These are phyloP conservation scores for Trypanosoma avium DNA, from an alignment of 208 protist genomes.

Conservation along the genomic window DNA sequence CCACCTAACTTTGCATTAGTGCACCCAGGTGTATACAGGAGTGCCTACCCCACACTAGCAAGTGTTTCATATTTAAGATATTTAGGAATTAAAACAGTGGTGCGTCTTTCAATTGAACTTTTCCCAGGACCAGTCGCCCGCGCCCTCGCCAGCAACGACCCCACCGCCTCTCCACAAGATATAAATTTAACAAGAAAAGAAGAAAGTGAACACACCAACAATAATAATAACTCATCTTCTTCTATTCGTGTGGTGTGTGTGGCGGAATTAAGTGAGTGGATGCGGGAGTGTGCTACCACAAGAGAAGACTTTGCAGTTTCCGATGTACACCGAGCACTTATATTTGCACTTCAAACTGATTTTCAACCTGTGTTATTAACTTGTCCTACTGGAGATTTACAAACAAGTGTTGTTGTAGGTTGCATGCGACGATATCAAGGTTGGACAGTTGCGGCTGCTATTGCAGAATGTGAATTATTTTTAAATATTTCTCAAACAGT, in stretches of 20 bases:
- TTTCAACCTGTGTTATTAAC: conserved; percentile 90
- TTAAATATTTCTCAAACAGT: conserved; percentile 38
- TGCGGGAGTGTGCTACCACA: conserved; percentile 42
- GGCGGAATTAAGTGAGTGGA: conserved; percentile 65
- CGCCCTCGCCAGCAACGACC: conserved; percentile 24
- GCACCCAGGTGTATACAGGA: conserved; percentile 75
- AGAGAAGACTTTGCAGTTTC: conserved; percentile 73
- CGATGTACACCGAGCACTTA: conserved; percentile 68
- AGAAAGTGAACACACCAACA: too few species aligned
- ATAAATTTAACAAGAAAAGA: background rate
- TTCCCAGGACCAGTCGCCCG: conserved; percentile 53
- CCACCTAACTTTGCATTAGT: conserved; percentile 84
- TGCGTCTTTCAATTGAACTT: conserved; percentile 79
- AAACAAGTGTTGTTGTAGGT: conserved; percentile 83
- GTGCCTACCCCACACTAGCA: conserved; percentile 72
- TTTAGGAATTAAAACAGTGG: conserved; percentile 78
- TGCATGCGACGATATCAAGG: conserved; percentile 87
- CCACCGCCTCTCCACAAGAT: background rate
- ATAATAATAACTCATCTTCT: background rate
- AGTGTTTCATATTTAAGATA: conserved; percentile 73
- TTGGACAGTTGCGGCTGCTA: conserved; percentile 76
- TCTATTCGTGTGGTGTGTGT: conserved; percentile 59
- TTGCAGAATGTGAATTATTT: conserved; percentile 86
- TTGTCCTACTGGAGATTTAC: conserved; percentile 83
- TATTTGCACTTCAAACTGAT: conserved; percentile 74